Evolutionary conservation across 495 filamentous ascomycete genomes (phyloP).

Genomic region (Penicillium waksmanii): DNA sequence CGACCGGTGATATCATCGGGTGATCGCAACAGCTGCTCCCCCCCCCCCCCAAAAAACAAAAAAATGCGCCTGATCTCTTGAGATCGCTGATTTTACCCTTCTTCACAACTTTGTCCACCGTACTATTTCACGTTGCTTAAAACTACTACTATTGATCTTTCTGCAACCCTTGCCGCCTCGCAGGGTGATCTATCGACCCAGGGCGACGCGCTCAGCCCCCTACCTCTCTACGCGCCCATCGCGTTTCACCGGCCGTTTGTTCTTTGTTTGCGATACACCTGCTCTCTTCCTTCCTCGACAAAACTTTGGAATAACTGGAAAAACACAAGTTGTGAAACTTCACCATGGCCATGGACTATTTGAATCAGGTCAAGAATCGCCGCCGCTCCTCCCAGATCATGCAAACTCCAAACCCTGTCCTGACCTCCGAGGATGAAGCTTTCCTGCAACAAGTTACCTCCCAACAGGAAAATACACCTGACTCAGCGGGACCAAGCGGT

Average conservation of each 20-base stretch:
- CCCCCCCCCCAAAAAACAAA: neutral
- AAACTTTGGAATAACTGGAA: neutral
- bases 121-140: neutral
- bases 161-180: conserved; percentile 7
- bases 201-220: conserved; percentile 14
- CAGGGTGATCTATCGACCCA: conserved; percentile 20
- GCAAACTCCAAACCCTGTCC: conserved; percentile 49
- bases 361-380: conserved; percentile 42
- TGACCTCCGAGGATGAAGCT: conserved; percentile 58
- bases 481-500: conserved; percentile 8
- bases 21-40: conserved; percentile 1
- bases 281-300: neutral
- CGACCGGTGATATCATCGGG: conserved; percentile 33
- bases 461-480: conserved; percentile 26
- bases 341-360: conserved; percentile 43
- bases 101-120: neutral
- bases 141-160: neutral
- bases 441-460: conserved; percentile 55
- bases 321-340: neutral
- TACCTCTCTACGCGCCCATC: conserved; percentile 15
- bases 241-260: conserved; percentile 13
- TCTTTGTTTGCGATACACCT: conserved; percentile 2
- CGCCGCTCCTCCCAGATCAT: conserved; percentile 31
- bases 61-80: neutral
- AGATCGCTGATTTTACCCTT: neutral